Evolutionary conservation across 2,329 filamentous ascomycete species (phyloP), one percentile per base, ranked within the genome.

Genomic region (Colletotrichum echinochloae): DNA sequence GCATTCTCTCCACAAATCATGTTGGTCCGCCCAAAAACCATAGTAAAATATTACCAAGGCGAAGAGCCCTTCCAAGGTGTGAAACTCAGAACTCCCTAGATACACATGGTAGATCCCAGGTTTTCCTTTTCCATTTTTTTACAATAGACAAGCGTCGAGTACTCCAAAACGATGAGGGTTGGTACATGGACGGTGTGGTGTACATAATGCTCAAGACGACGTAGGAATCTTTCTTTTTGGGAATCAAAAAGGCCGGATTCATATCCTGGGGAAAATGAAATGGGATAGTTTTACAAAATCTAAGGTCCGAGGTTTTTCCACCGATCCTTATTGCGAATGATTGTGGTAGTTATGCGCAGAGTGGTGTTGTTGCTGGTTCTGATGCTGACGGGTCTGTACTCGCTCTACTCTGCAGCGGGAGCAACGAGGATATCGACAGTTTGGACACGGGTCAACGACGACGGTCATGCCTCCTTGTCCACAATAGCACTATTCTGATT

Each of bases 401-500:
- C 41, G 6, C 1, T 46, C 46, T 1, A 66, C 63, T 8, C 55
- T 18, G 5, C 63, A 66, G 5, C 63, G 46, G 8, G n/a, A 51
- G 20, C 63, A 66, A 14, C 63, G 46, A 1, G 55, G 46, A 28
- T 60, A 44, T 0, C 18, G 26, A 8, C 63, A 66, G 14, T 54
- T 33, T 2, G 46, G 23, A 8, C 63, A 66, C 11, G 63, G 35
- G 30, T 66, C 63, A 0, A 60, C 46, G 2, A 66, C 48, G 0
- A 66, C 63, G 0, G 46, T 60, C 62, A 66, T 66, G 1, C 63
- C 55, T 4, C 55, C 20, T 16, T 66, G 63, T 0, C 63, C 63
- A 37, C 63, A 66, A 18, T 35, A n/a, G 39, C 63, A 66, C 55
- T 66, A 9, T 5, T 44, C 9, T 33, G 11, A 33, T 55, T 8